A percentile compares a stretch with the other conserved stretches of the same genome.
These are phyloP conservation scores for Calonectria hawksworthii DNA, from an alignment of 2,329 filamentous ascomycete species.

Conservation along the genomic window DNA sequence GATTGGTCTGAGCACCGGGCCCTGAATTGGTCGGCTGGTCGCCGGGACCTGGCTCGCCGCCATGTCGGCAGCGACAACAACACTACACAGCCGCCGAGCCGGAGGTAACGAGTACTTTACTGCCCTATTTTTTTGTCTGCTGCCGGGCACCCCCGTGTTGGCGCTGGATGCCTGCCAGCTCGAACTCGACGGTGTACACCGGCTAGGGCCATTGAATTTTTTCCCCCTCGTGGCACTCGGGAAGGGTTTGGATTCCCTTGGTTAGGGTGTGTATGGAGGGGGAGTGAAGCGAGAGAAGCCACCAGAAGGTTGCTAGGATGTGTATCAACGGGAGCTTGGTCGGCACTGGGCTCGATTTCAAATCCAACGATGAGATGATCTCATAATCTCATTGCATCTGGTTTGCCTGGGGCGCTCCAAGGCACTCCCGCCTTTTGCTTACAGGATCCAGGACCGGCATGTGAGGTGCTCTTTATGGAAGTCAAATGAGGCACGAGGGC, in stretches of 20 bases:
- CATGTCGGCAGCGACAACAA: slow-evolving; percentile 37
- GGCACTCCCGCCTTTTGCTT: slow-evolving; percentile 9
- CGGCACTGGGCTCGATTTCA: slow-evolving; percentile 15
- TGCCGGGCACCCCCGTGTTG: slow-evolving; percentile 11
- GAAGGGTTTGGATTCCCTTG: slow-evolving; percentile 9
- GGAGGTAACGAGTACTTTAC: slow-evolving; percentile 40
- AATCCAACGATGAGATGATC: slow-evolving; percentile 30
- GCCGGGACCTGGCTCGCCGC: slow-evolving; percentile 43
- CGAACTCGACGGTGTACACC: slow-evolving; percentile 6
- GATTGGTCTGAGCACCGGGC: slow-evolving; percentile 51
- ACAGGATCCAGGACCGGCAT: slow-evolving; percentile 23
- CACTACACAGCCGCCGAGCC: slow-evolving; percentile 45
- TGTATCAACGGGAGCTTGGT: slow-evolving; percentile 29
- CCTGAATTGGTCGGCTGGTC: slow-evolving; percentile 41
- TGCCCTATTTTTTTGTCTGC: slow-evolving; percentile 2
- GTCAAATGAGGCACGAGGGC: slow-evolving; percentile 37
- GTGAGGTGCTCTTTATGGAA: slow-evolving; percentile 28
- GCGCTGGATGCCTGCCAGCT: slow-evolving; percentile 7
- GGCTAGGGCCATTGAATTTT: slow-evolving; percentile 16
- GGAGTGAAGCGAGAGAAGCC: slow-evolving; percentile 2
- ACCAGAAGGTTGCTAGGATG: slow-evolving; percentile 12
- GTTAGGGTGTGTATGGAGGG: slow-evolving; percentile 11
- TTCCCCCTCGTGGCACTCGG: slow-evolving; percentile 10
- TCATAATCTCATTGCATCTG: slow-evolving; percentile 36
- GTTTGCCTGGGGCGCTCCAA: not conserved